A percentile compares a stretch with the other conserved stretches of the same genome.
These are phyloP conservation scores for Cytospora piceae DNA, from an alignment of 2,329 filamentous ascomycete species.

Conservation along the genomic window DNA sequence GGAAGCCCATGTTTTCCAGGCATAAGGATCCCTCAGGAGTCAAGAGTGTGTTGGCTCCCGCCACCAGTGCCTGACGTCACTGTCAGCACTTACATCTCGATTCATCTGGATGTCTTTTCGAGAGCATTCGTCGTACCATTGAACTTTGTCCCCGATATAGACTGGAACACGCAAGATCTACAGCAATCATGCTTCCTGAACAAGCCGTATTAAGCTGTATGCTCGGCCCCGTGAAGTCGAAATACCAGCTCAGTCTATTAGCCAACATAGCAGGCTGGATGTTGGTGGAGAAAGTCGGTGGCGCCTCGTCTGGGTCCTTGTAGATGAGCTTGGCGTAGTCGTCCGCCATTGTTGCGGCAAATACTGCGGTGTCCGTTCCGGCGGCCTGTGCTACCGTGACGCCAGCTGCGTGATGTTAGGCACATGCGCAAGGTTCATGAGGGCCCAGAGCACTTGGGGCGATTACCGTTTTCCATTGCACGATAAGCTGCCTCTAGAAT, in stretches of 20 bases:
- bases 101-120: too few relatives aligned
- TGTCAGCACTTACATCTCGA: constrained; percentile 8
- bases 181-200: constrained; percentile 32
- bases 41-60: constrained; percentile 12
- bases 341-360: constrained; percentile 38
- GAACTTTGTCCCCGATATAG: too few relatives aligned
- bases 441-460: too few relatives aligned
- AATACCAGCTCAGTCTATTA: constrained; percentile 48
- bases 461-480: constrained; percentile 27
- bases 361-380: constrained; percentile 39
- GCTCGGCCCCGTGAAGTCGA: constrained; percentile 43
- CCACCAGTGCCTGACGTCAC: neutral
- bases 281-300: too few relatives aligned
- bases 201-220: constrained; percentile 46
- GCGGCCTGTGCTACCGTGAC: constrained; percentile 33
- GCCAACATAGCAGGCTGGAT: constrained; percentile 38
- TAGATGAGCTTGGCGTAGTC: constrained; percentile 36
- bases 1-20: constrained; percentile 29
- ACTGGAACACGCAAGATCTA: constrained; percentile 19
- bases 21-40: constrained; percentile 34
- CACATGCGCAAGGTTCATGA: too few relatives aligned
- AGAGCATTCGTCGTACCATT: too few relatives aligned
- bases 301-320: constrained; percentile 33
- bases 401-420: too few relatives aligned
- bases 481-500: constrained; percentile 20